Evolutionary conservation across 2,329 filamentous ascomycete species (phyloP).

Genomic region (Penicillium sp.): DNA sequence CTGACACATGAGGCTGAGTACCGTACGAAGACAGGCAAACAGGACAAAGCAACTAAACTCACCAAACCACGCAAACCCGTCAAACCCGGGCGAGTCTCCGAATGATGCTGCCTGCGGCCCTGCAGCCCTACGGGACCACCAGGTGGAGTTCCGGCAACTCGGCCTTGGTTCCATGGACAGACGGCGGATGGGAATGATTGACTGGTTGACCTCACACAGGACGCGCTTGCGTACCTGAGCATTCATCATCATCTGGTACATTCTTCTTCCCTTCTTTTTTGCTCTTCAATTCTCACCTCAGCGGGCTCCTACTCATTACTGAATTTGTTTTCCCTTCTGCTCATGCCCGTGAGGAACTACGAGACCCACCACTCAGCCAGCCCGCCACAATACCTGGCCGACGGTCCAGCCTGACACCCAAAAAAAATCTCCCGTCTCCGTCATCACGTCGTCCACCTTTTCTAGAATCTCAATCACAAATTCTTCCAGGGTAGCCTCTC

Average conservation of each 20-base stretch:
- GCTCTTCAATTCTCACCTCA: background rate
- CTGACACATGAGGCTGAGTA: background rate
- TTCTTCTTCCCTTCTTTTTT: background rate
- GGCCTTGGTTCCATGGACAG: slow-evolving; percentile 3
- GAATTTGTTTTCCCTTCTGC: background rate
- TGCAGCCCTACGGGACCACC: slow-evolving; percentile 15
- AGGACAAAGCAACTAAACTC: background rate
- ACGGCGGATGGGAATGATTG: too few relatives aligned
- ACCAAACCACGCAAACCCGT: background rate
- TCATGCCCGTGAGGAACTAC: background rate
- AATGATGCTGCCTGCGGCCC: slow-evolving; percentile 21
- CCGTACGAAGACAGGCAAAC: background rate
- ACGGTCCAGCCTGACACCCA: background rate
- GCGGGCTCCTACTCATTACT: background rate
- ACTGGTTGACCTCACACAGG: background rate
- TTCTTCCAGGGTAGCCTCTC: background rate
- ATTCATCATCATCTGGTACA: too few relatives aligned
- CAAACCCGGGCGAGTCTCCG: background rate
- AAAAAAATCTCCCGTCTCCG: background rate
- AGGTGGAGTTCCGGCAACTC: background rate
- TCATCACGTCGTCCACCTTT: background rate
- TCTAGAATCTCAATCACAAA: background rate
- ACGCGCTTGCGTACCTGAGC: background rate
- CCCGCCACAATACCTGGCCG: slow-evolving; percentile 5
- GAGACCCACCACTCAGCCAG: slow-evolving; percentile 23